Evolutionary conservation across 1,284 basidiomycete genomes (phyloP).

Genomic region (Rhodofomes roseus): DNA sequence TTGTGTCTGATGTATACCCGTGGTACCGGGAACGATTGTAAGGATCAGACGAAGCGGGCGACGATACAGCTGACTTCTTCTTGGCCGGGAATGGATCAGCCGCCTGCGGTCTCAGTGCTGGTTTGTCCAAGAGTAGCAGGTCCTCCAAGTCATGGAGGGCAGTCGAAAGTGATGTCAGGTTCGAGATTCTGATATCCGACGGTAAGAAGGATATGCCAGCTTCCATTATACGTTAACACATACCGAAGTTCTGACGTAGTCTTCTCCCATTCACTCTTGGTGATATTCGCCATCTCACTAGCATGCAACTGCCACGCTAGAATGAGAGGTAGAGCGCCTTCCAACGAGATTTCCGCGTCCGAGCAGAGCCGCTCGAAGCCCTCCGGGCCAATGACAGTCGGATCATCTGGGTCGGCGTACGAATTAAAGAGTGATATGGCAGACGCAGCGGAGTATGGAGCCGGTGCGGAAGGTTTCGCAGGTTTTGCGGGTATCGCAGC

Average conservation of each 20-base stretch:
- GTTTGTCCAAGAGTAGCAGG: conserved; percentile 50
- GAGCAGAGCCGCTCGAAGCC: conserved; percentile 64
- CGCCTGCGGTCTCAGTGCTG: conserved; percentile 24
- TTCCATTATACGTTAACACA: conserved; percentile 18
- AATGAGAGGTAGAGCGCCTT: conserved; percentile 65
- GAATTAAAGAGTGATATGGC: conserved; percentile 54
- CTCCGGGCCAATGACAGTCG: conserved; percentile 58
- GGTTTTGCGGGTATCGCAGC: conserved; percentile 9
- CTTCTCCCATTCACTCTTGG: conserved; percentile 61
- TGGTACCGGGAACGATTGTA: conserved; percentile 57
- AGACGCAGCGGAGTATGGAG: conserved; percentile 47
- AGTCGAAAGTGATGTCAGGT: conserved; percentile 42
- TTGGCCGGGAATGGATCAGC: conserved; percentile 8
- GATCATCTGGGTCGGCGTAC: conserved; percentile 60
- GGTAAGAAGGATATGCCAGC: not conserved
- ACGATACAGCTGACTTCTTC: conserved; percentile 14
- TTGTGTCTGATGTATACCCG: conserved; percentile 44
- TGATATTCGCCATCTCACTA: conserved; percentile 67
- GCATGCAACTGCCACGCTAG: conserved; percentile 69
- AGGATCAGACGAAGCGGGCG: conserved; percentile 21
- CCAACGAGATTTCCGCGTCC: conserved; percentile 63
- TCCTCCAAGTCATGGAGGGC: conserved; percentile 60
- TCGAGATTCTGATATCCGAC: conserved; percentile 49
- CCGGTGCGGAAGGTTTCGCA: conserved; percentile 21
- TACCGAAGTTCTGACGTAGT: conserved; percentile 57